A percentile compares a stretch with the other conserved stretches of the same genome.
These are phyloP conservation scores for Jackrogersella minutella DNA, from an alignment of 495 filamentous ascomycete species.

Conservation along the genomic window DNA sequence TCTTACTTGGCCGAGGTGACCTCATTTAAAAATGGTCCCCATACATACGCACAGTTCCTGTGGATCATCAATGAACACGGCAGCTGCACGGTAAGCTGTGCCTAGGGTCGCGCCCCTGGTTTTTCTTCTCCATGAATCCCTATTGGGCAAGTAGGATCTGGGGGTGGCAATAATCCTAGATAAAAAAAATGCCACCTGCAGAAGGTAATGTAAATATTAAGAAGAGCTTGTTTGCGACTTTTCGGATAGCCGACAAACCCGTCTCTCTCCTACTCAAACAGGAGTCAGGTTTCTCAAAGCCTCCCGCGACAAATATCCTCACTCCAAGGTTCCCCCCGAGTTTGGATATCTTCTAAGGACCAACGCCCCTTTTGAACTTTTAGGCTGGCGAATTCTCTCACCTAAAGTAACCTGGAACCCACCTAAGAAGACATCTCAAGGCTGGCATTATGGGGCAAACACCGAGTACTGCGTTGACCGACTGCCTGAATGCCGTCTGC, in stretches of 20 bases:
- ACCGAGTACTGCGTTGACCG: slow-evolving; percentile 44
- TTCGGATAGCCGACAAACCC: slow-evolving; percentile 4
- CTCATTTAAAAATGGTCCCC: slow-evolving; percentile 2
- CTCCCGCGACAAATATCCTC: slow-evolving; percentile 6
- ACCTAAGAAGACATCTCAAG: too few species aligned
- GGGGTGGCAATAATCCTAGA: slow-evolving; percentile 27
- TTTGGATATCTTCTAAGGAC: background rate
- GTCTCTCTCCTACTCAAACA: slow-evolving; percentile 11
- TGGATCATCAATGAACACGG: slow-evolving; percentile 30
- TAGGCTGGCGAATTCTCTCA: background rate
- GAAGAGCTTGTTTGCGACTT: slow-evolving; percentile 29
- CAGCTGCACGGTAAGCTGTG: too few species aligned
- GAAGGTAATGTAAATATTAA: slow-evolving; percentile 23
- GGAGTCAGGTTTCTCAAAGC: slow-evolving; percentile 20
- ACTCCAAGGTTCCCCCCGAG: background rate
- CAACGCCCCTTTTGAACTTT: background rate
- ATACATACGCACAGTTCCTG: slow-evolving; percentile 12
- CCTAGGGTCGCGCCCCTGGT: slow-evolving; percentile 16
- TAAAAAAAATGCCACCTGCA: slow-evolving; percentile 8
- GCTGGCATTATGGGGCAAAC: slow-evolving; percentile 42
- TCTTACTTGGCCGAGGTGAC: background rate
- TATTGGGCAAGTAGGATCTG: slow-evolving; percentile 42
- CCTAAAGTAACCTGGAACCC: too few species aligned
- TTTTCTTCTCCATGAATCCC: slow-evolving; percentile 12
- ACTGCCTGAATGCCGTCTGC: slow-evolving; percentile 53